A percentile compares a stretch with the other conserved stretches of the same genome.
These are phyloP conservation scores for Tausonia pullulans DNA, from an alignment of 1,284 basidiomycete species.

Conservation along the genomic window DNA sequence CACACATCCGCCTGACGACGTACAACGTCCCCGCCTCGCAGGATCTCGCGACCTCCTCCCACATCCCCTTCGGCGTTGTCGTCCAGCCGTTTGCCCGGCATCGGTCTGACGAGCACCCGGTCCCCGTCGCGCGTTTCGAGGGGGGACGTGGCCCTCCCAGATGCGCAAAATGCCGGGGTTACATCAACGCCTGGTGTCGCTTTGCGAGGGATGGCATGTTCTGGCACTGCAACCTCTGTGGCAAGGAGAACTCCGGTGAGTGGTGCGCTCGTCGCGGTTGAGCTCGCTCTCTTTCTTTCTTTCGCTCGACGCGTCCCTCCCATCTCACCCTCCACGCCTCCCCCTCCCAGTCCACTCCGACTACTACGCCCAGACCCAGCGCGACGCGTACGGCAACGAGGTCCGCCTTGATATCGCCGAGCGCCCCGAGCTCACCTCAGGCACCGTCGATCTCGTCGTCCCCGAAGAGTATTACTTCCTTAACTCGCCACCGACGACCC, in stretches of 20 bases:
- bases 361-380: background rate
- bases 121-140: constrained; percentile 64
- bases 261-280: background rate
- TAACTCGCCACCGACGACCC: constrained; percentile 33
- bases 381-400: constrained; percentile 34
- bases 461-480: constrained; percentile 79
- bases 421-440: constrained; percentile 78
- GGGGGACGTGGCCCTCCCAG: constrained; percentile 63
- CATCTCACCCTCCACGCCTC: background rate
- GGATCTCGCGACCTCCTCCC: constrained; percentile 67
- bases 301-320: background rate
- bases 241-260: constrained; percentile 66
- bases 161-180: constrained; percentile 76
- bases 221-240: constrained; percentile 92
- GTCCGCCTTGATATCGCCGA: constrained; percentile 71
- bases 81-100: constrained; percentile 85
- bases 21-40: constrained; percentile 68
- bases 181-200: constrained; percentile 89
- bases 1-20: constrained; percentile 53
- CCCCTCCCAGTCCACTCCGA: background rate
- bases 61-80: constrained; percentile 71
- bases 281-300: too few relatives aligned
- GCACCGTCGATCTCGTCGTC: constrained; percentile 85
- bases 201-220: constrained; percentile 72
- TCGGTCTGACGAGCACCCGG: constrained; percentile 64